phyloP scores from a whole-genome alignment of 306 rosid species.

The Prunus fruticosa region DNA sequence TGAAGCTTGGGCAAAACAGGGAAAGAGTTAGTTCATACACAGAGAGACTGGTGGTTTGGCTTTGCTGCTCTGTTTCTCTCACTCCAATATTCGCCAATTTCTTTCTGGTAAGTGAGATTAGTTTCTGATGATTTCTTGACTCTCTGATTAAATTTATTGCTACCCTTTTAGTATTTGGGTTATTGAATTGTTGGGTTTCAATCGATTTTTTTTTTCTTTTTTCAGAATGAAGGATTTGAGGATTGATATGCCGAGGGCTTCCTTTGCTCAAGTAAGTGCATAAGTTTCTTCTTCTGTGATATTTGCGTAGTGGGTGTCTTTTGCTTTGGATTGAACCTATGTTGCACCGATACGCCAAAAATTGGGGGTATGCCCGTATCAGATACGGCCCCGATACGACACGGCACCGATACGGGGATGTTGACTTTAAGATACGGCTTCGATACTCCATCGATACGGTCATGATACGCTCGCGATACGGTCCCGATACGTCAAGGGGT shows the following conservation, averaged over 20 bases:
- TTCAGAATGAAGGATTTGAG: slow-evolving; percentile 17
- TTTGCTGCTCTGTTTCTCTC: too few species aligned
- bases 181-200: background rate
- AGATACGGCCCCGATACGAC: too few species aligned
- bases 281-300: background rate
- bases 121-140: background rate
- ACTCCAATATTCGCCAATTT: background rate
- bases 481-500: too few species aligned
- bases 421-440: too few species aligned
- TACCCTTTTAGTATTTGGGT: background rate
- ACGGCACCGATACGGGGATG: too few species aligned
- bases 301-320: background rate
- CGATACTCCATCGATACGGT: too few species aligned
- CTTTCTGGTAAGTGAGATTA: background rate
- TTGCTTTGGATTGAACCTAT: background rate
- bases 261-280: slow-evolving; percentile 18
- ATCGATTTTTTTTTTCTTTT: background rate
- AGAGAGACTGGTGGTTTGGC: too few species aligned
- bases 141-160: background rate
- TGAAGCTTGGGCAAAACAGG: background rate
- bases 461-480: too few species aligned
- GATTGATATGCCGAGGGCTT: slow-evolving; percentile 28
- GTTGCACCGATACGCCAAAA: too few species aligned
- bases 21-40: background rate
- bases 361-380: too few species aligned